Evolutionary conservation across 192 early-diverging fungal species (phyloP).

Genomic region (Linnemannia hyalina): DNA sequence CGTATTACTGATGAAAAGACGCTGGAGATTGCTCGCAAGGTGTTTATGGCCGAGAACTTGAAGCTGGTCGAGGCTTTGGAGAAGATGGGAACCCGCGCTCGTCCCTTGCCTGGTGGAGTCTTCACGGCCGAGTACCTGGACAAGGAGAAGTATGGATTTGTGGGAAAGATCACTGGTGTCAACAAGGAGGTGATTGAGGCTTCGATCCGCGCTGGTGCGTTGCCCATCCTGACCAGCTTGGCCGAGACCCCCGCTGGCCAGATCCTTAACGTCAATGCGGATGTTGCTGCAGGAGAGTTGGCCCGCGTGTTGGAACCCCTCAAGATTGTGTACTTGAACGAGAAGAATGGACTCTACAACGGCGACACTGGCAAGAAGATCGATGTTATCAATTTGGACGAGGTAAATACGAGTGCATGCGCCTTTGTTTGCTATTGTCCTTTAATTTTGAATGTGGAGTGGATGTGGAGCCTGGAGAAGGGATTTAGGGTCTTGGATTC

Average conservation of each 20-base stretch:
- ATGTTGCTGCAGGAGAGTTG: slow-evolving; percentile 97
- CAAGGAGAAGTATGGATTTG: slow-evolving; percentile 93
- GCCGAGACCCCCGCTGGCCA: slow-evolving; percentile 97
- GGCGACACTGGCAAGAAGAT: slow-evolving; percentile 96
- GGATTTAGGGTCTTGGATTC: background rate
- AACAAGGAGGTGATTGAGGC: slow-evolving; percentile 96
- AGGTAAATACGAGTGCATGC: slow-evolving; percentile 66
- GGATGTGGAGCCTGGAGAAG: background rate
- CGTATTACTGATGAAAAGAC: slow-evolving; percentile 96
- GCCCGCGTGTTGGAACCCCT: slow-evolving; percentile 96
- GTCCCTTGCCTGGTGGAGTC: slow-evolving; percentile 97
- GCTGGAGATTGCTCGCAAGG: slow-evolving; percentile 92
- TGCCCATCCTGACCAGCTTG: slow-evolving; percentile 96
- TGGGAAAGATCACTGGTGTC: slow-evolving; percentile 91
- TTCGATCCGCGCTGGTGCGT: slow-evolving; percentile 91
- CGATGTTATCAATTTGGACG: slow-evolving; percentile 97
- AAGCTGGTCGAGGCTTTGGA: slow-evolving; percentile 98
- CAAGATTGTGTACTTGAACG: slow-evolving; percentile 98
- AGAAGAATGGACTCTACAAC: slow-evolving; percentile 97
- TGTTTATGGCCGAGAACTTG: slow-evolving; percentile 96
- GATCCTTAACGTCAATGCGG: slow-evolving; percentile 99
- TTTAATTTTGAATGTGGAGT: background rate
- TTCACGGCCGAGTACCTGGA: slow-evolving; percentile 98
- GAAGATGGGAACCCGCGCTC: slow-evolving; percentile 91
- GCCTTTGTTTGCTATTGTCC: background rate